phyloP scores from a whole-genome alignment of 176 grass and related monocot species.

The Poa pratensis region DNA sequence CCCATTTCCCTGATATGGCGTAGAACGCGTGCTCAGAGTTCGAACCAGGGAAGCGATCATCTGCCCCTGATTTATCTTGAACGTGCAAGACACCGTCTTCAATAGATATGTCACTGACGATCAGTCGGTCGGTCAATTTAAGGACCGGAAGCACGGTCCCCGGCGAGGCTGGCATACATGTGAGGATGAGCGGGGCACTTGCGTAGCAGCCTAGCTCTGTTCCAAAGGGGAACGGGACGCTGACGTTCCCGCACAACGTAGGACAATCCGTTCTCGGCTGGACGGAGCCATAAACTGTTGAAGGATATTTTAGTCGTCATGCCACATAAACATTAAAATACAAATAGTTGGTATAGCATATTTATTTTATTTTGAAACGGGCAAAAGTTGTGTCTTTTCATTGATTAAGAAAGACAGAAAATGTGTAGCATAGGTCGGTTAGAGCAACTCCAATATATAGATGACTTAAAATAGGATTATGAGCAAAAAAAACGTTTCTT shows the following conservation, averaged over 20 bases:
- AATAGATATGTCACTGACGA: constrained; percentile 12
- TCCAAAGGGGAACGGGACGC: constrained; percentile 32
- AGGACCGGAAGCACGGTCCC: neutral
- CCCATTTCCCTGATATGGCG: neutral
- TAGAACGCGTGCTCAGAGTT: neutral
- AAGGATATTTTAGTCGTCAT: neutral
- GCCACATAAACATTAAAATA: too few species aligned
- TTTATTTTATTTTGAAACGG: too few species aligned
- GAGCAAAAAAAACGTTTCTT: too few species aligned
- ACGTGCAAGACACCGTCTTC: neutral
- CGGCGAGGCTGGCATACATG: neutral
- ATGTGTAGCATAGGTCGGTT: too few species aligned
- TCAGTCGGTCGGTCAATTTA: neutral
- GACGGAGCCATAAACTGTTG: constrained; percentile 2
- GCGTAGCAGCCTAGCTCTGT: neutral
- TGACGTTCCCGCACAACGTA: neutral
- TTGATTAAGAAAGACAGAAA: too few species aligned
- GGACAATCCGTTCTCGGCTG: constrained; percentile 2
- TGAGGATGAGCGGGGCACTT: neutral
- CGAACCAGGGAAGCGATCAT: neutral
- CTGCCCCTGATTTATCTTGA: neutral
- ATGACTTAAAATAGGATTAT: too few species aligned
- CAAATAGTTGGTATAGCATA: too few species aligned
- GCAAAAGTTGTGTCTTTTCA: too few species aligned
- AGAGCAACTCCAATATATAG: too few species aligned